phyloP scores from a whole-genome alignment of 2,329 filamentous ascomycete genomes.

The Aspergillus sp. region DNA sequence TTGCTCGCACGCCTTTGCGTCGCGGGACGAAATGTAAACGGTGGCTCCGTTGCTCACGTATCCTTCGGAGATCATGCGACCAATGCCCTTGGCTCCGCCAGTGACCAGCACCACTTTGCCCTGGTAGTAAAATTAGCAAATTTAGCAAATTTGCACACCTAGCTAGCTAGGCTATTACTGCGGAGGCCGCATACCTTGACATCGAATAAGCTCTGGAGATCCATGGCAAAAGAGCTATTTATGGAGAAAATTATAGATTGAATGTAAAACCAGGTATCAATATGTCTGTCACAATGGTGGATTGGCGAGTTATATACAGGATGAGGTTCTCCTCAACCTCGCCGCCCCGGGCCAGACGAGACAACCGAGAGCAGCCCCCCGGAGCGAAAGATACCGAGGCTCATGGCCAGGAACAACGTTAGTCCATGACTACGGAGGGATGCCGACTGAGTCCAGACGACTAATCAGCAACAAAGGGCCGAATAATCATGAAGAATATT shows the following conservation, averaged over 20 bases:
- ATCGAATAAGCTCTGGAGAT: slow-evolving; percentile 56
- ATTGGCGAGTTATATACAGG: background rate
- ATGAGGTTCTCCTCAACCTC: background rate
- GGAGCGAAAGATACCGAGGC: slow-evolving; percentile 25
- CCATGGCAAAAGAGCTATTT: slow-evolving; percentile 45
- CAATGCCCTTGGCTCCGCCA: slow-evolving; percentile 52
- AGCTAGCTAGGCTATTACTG: background rate
- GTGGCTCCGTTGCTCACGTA: slow-evolving; percentile 54
- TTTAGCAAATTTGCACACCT: background rate
- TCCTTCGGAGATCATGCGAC: slow-evolving; percentile 57
- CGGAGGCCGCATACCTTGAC: slow-evolving; percentile 52
- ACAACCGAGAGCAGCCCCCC: slow-evolving; percentile 17
- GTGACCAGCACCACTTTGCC: slow-evolving; percentile 52
- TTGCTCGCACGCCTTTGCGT: slow-evolving; percentile 51
- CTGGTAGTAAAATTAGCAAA: slow-evolving; percentile 20
- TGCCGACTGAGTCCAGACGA: background rate
- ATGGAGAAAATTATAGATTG: background rate
- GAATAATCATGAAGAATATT: background rate
- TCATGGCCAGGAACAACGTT: slow-evolving; percentile 11
- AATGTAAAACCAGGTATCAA: background rate
- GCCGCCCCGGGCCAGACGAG: background rate
- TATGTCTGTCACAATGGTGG: background rate
- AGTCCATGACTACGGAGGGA: background rate
- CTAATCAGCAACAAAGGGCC: background rate
- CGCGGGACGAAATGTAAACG: slow-evolving; percentile 56